Percentiles rank a stretch among this genome's conserved stretches.
Conservation (phyloP, 2,329 filamentous ascomycete species). For the Didymella sp. region DNA sequence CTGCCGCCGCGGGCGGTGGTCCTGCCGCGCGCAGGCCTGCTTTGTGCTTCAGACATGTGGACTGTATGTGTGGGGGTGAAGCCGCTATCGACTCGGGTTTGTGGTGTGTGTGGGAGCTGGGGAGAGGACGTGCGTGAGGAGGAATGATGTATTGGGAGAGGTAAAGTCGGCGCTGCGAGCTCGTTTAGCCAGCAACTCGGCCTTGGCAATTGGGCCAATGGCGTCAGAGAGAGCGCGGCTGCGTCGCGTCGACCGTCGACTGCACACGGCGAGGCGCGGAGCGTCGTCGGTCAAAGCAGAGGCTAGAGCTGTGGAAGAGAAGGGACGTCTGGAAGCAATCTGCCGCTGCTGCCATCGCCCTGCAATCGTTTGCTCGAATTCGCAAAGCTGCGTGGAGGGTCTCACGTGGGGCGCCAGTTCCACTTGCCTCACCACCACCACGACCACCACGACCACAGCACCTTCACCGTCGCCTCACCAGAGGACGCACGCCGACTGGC, state of each 20-base stretch:
- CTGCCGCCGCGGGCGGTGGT: constrained; percentile 87
- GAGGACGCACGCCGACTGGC: background rate
- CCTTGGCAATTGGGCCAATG: constrained; percentile 19
- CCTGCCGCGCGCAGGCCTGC: constrained; percentile 87
- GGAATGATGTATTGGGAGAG: constrained; percentile 42
- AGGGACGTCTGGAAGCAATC: background rate
- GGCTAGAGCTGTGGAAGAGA: background rate
- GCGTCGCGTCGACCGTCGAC: constrained; percentile 10
- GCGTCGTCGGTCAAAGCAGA: background rate
- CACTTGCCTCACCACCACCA: background rate
- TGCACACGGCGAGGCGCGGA: constrained; percentile 1
- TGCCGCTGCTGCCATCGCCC: background rate
- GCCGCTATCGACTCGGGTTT: constrained; percentile 32
- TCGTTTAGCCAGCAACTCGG: constrained; percentile 20
- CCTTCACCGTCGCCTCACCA: background rate
- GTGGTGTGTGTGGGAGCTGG: constrained; percentile 32
- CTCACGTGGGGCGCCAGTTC: background rate
- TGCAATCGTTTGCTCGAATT: background rate
- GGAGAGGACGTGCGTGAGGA: constrained; percentile 36
- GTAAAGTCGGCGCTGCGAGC: constrained; percentile 39
- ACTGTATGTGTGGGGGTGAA: constrained; percentile 50
- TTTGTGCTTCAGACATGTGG: constrained; percentile 92
- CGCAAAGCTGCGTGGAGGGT: too few species aligned
- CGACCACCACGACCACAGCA: background rate
- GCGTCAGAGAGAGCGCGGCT: constrained; percentile 17